These are phyloP conservation scores for Mycena capillaripes DNA, from an alignment of 768 basidiomycete genomes.

Conservation along the genomic window DNA sequence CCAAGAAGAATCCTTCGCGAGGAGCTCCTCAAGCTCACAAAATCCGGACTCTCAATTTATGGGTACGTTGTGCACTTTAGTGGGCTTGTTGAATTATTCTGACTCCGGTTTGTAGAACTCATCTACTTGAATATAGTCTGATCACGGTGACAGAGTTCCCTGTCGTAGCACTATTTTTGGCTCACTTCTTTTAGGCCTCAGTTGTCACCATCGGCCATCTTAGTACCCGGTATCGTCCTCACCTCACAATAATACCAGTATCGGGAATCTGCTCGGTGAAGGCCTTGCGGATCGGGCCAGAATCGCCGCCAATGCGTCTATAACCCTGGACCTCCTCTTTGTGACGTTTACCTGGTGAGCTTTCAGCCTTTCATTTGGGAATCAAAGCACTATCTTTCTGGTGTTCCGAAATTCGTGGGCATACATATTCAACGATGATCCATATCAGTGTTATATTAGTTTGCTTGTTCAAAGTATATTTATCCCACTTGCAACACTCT, in stretches of 20 bases:
- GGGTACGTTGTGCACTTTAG: background rate
- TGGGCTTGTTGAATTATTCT: background rate
- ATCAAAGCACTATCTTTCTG: background rate
- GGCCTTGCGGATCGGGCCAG: background rate
- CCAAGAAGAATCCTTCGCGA: background rate
- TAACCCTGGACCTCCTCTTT: background rate
- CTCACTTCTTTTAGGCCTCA: background rate
- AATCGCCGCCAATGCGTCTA: background rate
- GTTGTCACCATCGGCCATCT: background rate
- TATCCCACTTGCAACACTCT: background rate
- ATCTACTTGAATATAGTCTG: background rate
- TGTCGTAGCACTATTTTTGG: background rate
- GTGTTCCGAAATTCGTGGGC: background rate
- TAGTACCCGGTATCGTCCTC: background rate
- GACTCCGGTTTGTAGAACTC: background rate
- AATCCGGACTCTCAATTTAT: background rate
- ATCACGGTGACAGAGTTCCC: background rate
- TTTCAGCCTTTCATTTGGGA: too few species aligned
- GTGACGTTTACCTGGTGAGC: background rate
- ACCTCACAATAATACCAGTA: background rate
- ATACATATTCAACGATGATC: background rate
- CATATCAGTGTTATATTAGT: background rate
- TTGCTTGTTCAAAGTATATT: background rate
- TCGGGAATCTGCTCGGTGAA: conserved; percentile 5
- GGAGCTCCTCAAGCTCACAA: background rate